Conservation (phyloP, 805 yeast species). For the Grigorovia yakushimaensis region DNA sequence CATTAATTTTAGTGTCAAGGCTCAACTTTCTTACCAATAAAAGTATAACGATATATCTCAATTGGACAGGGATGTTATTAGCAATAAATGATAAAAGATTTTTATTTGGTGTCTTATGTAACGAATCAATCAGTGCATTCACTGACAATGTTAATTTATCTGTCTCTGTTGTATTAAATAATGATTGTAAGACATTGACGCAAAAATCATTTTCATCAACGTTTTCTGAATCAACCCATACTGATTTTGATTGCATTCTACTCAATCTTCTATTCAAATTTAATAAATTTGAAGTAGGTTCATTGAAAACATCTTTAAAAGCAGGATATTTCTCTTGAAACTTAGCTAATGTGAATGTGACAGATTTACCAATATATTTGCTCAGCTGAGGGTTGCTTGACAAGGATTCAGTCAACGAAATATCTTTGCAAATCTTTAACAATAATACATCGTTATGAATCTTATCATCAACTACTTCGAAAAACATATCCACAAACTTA, state of each 20-base stretch:
- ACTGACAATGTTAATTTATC: conserved; percentile 53
- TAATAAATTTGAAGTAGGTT: conserved; percentile 4
- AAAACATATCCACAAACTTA: conserved; percentile 26
- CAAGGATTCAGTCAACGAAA: conserved; percentile 23
- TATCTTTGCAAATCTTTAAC: conserved; percentile 24
- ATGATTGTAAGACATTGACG: conserved; percentile 39
- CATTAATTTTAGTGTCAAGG: conserved; percentile 2
- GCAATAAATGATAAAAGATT: conserved; percentile 54
- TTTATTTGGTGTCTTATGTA: conserved; percentile 29
- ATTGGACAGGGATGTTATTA: conserved; percentile 72
- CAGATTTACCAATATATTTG: conserved; percentile 19
- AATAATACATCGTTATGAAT: conserved; percentile 23
- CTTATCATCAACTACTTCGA: conserved; percentile 18
- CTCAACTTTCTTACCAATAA: conserved; percentile 33
- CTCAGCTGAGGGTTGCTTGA: conserved; percentile 23
- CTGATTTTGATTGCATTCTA: conserved; percentile 23
- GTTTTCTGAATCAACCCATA: conserved; percentile 20
- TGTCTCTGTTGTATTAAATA: conserved; percentile 55
- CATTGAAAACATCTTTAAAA: conserved; percentile 10
- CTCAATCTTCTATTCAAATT: conserved; percentile 19
- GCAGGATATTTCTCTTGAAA: conserved; percentile 23
- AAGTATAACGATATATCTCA: conserved; percentile 54
- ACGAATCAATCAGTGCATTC: conserved; percentile 38
- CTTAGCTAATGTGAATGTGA: conserved; percentile 15
- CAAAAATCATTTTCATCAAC: conserved; percentile 25